A percentile compares a stretch with the other conserved stretches of the same genome.
Evolutionary conservation across 2,329 filamentous ascomycete genomes (phyloP).

Genomic region (Rutstroemia sp.): DNA sequence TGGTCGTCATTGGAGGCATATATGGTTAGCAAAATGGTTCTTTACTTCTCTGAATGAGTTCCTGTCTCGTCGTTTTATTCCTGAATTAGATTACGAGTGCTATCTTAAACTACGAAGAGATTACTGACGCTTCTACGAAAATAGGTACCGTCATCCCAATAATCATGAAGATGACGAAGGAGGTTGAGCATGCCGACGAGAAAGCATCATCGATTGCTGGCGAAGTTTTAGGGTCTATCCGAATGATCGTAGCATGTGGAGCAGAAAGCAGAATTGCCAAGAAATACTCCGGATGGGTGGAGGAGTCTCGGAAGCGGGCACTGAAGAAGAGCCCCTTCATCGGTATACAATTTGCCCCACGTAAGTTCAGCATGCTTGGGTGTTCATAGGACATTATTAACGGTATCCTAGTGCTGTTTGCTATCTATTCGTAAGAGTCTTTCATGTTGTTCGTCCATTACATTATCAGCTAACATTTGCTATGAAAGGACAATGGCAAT

Average conservation of each 20-base stretch:
- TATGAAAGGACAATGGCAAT: conserved; percentile 43
- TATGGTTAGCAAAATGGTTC: conserved; percentile 28
- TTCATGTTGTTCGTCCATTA: background rate
- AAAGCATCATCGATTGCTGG: conserved; percentile 53
- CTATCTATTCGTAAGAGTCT: conserved; percentile 24
- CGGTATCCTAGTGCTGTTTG: conserved; percentile 29
- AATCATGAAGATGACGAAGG: conserved; percentile 43
- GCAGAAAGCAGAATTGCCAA: conserved; percentile 47
- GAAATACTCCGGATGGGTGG: conserved; percentile 47
- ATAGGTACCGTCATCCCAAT: conserved; percentile 40
- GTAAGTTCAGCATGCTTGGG: conserved; percentile 9
- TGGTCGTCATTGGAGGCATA: conserved; percentile 47
- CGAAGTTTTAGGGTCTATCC: conserved; percentile 51
- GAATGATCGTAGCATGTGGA: conserved; percentile 56
- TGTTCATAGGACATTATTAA: background rate
- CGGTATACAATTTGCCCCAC: conserved; percentile 43
- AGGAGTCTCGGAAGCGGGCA: conserved; percentile 44
- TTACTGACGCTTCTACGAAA: background rate
- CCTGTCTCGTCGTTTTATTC: background rate
- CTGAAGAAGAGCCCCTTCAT: conserved; percentile 43
- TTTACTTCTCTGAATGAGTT: background rate
- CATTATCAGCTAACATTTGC: background rate
- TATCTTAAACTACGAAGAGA: background rate
- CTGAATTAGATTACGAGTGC: background rate
- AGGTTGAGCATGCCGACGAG: conserved; percentile 43